phyloP scores from a whole-genome alignment of 345 rosid species.

The Heritiera fomes region DNA sequence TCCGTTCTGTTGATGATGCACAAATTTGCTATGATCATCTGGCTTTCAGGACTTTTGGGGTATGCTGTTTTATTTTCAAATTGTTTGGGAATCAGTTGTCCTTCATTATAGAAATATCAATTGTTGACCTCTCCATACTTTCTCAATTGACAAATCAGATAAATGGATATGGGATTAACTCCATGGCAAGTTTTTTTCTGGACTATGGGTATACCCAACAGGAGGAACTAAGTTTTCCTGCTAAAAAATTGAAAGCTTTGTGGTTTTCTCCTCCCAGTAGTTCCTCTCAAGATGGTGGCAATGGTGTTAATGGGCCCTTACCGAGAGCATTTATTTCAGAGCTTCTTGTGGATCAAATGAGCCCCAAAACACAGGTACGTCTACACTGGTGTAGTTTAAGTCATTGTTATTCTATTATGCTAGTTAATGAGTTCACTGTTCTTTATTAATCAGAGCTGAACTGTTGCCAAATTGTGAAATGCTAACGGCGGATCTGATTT shows the following conservation, averaged over 20 bases:
- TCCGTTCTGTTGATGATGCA: constrained; percentile 48
- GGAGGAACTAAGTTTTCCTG: constrained; percentile 89
- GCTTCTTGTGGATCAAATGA: constrained; percentile 81
- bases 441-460: constrained; percentile 2
- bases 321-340: constrained; percentile 91
- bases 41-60: constrained; percentile 96
- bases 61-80: constrained; percentile 26
- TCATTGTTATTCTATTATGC: not conserved
- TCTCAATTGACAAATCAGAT: constrained; percentile 39
- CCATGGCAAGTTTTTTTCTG: constrained; percentile 74
- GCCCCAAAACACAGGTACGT: constrained; percentile 70
- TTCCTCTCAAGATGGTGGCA: constrained; percentile 41
- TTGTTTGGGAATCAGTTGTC: not conserved
- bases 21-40: constrained; percentile 83
- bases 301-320: constrained; percentile 70
- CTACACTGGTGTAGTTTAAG: not conserved
- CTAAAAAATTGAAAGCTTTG: constrained; percentile 81
- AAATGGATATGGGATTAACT: constrained; percentile 76
- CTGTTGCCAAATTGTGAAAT: constrained; percentile 8
- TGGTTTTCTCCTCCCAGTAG: constrained; percentile 87
- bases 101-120: not conserved
- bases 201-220: constrained; percentile 74
- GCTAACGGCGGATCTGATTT: not conserved
- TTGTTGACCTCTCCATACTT: not conserved
- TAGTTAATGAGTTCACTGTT: not conserved